Evolutionary conservation across 2,329 filamentous ascomycete species (phyloP), one percentile per base, ranked within the genome.

Genomic region (Arthrobotrys megalospora): DNA sequence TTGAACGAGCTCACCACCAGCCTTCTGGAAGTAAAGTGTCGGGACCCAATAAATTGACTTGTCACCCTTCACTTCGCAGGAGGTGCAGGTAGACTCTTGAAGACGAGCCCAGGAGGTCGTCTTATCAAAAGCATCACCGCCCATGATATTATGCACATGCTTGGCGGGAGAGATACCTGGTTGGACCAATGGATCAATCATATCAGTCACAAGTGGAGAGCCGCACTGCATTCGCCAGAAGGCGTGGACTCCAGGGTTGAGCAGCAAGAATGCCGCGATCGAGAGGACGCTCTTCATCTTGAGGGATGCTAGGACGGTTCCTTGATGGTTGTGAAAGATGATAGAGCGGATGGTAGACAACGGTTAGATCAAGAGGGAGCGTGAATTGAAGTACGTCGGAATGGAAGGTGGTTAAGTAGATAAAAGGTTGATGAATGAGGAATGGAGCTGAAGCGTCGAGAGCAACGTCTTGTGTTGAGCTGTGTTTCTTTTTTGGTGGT

Each of bases 191-290:
- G 93, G 93, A 83, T 97, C 93, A 47, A 97, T 86, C 72, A 93
- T 89, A 62, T 90, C 91, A 72, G 93, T 84, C 79, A 90, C 92
- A 80, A 90, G 87, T 55, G 88, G 88, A 70, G 90, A 90, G 81
- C 89, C 91, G 85, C 93, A 97, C 82, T 93, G 91, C 88, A 97
- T 92, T 83, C 94, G 93, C 93, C 93, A 97, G 85, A 97, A 97
- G 76, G 92, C 94, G 14, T 71, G 28, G 81, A 76, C 80, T 58
- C 80, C 79, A 65, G 80, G 73, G 71, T 76, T 80, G 48, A 82
- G 79, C 68, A 82, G 75, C 14, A 79, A 71, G 24, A 82, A 65
- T 21, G 80, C 64, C 32, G 69, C 67, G 14, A 81, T 10, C 3
- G 84, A 84, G 6, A 65, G n/a, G 24, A 43, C 8, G 16, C 47